Conservation (phyloP, 1,284 basidiomycete species). For the Cryptococcus hybrid region DNA sequence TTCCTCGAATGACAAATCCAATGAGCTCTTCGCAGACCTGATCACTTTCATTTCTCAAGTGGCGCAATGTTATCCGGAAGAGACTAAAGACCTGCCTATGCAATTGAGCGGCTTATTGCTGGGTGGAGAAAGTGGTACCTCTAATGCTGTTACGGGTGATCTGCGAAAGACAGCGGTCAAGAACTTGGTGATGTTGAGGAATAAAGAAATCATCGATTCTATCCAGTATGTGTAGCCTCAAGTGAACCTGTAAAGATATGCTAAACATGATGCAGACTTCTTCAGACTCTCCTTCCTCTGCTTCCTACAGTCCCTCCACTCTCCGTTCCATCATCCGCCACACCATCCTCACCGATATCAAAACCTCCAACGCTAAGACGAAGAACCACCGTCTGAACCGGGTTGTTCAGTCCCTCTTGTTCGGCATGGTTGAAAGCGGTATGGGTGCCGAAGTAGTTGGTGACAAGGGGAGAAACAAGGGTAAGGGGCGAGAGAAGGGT, state of each 20-base stretch:
- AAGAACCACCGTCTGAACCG: slow-evolving; percentile 97
- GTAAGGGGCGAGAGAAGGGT: slow-evolving; percentile 53
- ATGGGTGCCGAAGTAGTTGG: slow-evolving; percentile 75
- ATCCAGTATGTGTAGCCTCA: slow-evolving; percentile 62
- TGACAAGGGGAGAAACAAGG: slow-evolving; percentile 63
- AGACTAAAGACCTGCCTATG: slow-evolving; percentile 75
- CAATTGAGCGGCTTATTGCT: slow-evolving; percentile 75
- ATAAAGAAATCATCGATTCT: slow-evolving; percentile 88
- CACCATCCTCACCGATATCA: slow-evolving; percentile 94
- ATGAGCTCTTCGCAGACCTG: slow-evolving; percentile 77
- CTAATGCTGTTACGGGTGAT: slow-evolving; percentile 46
- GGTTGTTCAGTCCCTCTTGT: slow-evolving; percentile 93
- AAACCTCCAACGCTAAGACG: slow-evolving; percentile 80
- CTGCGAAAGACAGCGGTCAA: slow-evolving; percentile 79
- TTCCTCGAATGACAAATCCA: slow-evolving; percentile 59
- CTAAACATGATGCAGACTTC: slow-evolving; percentile 59
- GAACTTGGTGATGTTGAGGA: slow-evolving; percentile 87
- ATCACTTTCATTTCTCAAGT: slow-evolving; percentile 73
- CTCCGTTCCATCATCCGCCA: slow-evolving; percentile 85
- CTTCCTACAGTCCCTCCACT: slow-evolving; percentile 87
- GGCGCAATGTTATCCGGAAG: slow-evolving; percentile 82
- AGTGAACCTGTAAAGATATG: not conserved
- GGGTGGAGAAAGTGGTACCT: slow-evolving; percentile 32
- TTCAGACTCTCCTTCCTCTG: slow-evolving; percentile 89
- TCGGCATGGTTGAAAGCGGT: slow-evolving; percentile 91